These are phyloP conservation scores for Graphilbum sp. DNA, from an alignment of 2,329 filamentous ascomycete species.

Conservation along the genomic window DNA sequence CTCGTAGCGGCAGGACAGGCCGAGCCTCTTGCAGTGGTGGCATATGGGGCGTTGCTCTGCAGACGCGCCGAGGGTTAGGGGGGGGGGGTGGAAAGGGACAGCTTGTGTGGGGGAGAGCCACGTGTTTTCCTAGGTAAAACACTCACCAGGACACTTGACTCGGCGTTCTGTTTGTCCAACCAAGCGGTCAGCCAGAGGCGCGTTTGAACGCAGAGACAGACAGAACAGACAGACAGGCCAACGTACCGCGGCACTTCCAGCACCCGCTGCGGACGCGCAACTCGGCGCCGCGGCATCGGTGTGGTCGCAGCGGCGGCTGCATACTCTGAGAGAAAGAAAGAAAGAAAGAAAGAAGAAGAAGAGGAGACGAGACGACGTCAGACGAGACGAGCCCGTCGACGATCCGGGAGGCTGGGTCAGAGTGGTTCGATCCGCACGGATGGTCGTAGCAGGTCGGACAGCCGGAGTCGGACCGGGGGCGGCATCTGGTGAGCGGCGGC, in stretches of 20 bases:
- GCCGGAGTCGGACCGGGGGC: too few species aligned
- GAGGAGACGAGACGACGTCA: not conserved
- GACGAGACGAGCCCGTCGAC: too few species aligned
- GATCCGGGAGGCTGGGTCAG: too few species aligned
- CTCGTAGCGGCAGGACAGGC: not conserved
- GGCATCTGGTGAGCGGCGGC: too few species aligned
- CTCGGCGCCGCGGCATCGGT: not conserved
- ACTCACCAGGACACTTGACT: conserved; percentile 2
- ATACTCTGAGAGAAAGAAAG: too few species aligned
- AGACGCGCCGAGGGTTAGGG: too few species aligned
- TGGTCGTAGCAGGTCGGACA: too few species aligned
- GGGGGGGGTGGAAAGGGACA: too few species aligned
- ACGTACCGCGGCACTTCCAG: conserved; percentile 2
- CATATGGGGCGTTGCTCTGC: conserved; percentile 1
- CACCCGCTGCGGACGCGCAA: conserved; percentile 1
- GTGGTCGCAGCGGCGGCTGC: not conserved
- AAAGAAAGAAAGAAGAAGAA: too few species aligned
- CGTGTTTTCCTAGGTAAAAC: not conserved
- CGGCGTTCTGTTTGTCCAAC: conserved; percentile 1
- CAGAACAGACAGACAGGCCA: not conserved
- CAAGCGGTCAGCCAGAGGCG: not conserved
- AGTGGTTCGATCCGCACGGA: too few species aligned
- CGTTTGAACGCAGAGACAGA: not conserved
- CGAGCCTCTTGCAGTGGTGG: conserved; percentile 1
- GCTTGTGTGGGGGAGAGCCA: not conserved